Conservation (phyloP, 768 basidiomycete genomes). For the Termitomyces sp. region DNA sequence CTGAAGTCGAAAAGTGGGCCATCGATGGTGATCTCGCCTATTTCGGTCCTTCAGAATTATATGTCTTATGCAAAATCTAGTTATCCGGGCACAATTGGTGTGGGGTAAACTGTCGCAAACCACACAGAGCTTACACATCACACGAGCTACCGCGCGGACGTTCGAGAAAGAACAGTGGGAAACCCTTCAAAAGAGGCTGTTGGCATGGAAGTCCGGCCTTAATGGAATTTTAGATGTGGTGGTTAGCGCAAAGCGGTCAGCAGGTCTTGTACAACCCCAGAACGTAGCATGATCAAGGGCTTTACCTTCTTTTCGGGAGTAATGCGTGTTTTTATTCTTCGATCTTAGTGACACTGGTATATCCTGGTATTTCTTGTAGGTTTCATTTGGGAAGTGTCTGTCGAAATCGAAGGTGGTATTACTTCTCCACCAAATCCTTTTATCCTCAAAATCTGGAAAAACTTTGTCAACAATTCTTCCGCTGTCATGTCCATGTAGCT, state of each 20-base stretch:
- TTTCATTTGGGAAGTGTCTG: background rate
- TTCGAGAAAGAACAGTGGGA: slow-evolving; percentile 83
- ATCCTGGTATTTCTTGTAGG: background rate
- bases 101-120: slow-evolving; percentile 84
- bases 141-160: slow-evolving; percentile 66
- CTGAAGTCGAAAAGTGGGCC: slow-evolving; percentile 80
- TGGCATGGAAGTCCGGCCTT: slow-evolving; percentile 76
- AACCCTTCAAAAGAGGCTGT: slow-evolving; percentile 63
- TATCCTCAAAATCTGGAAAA: background rate
- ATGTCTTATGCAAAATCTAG: slow-evolving; percentile 30
- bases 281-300: slow-evolving; percentile 10
- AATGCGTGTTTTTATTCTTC: background rate
- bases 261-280: slow-evolving; percentile 24
- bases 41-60: background rate
- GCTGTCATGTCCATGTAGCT: background rate
- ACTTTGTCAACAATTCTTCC: too few species aligned
- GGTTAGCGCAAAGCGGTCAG: slow-evolving; percentile 46
- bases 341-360: background rate
- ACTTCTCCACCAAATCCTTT: too few species aligned
- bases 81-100: slow-evolving; percentile 75
- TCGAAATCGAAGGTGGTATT: background rate
- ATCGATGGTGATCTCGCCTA: slow-evolving; percentile 61
- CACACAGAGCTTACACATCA: slow-evolving; percentile 65
- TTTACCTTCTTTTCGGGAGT: slow-evolving; percentile 3
- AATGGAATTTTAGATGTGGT: slow-evolving; percentile 68